Conservation (phyloP, 2,329 filamentous ascomycete species). For the Colletotrichum sidae region DNA sequence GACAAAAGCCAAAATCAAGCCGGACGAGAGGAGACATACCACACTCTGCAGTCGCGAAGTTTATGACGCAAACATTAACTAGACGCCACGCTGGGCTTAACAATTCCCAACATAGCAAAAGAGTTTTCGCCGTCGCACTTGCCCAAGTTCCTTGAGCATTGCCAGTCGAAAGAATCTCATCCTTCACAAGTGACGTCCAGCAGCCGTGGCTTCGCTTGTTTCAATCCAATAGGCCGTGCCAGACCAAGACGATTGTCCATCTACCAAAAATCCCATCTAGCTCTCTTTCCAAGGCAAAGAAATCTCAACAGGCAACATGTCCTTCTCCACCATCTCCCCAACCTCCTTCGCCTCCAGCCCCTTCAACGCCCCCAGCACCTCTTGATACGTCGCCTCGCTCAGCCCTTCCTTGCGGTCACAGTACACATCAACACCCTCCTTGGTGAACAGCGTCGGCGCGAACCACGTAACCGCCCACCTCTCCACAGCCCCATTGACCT, state of each 20-base stretch:
- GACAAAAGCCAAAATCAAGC: too few relatives aligned
- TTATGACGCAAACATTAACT: too few relatives aligned
- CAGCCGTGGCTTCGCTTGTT: too few relatives aligned
- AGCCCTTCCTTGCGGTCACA: constrained; percentile 72
- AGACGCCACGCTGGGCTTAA: too few relatives aligned
- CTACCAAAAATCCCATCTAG: background rate
- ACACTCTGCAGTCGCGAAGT: too few relatives aligned
- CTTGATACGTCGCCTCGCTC: constrained; percentile 65
- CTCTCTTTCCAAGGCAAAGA: constrained; percentile 60
- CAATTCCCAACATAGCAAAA: too few relatives aligned
- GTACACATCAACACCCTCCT: constrained; percentile 85
- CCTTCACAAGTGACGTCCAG: too few relatives aligned
- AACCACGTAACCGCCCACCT: constrained; percentile 89
- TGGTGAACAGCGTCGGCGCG: constrained; percentile 84
- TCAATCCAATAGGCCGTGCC: background rate
- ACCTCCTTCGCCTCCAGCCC: constrained; percentile 67
- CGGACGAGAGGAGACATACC: too few relatives aligned
- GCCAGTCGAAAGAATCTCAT: too few relatives aligned
- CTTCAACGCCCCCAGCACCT: constrained; percentile 66
- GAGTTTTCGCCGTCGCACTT: too few relatives aligned
- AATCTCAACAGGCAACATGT: constrained; percentile 65
- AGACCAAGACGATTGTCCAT: background rate
- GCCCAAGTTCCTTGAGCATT: too few relatives aligned
- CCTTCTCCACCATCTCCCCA: constrained; percentile 58
- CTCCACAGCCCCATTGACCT: constrained; percentile 56